phyloP scores from a whole-genome alignment of 495 filamentous ascomycete species.

The Bacidia gigantensis region DNA sequence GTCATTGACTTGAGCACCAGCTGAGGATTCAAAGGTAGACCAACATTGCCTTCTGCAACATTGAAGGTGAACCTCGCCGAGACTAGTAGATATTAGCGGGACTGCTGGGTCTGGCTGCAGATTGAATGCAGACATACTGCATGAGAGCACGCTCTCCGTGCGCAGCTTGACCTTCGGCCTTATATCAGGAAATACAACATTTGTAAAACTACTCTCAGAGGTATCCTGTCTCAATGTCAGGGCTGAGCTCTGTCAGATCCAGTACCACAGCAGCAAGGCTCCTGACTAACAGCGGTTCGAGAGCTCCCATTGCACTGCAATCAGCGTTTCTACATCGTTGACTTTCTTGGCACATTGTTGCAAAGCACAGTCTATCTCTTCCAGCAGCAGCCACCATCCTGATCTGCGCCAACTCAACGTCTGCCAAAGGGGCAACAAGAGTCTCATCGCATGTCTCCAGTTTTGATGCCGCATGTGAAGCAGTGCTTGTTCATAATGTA shows the following conservation, averaged over 20 bases:
- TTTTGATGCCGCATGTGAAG: constrained; percentile 47
- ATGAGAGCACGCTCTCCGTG: constrained; percentile 55
- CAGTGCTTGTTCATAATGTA: constrained; percentile 55
- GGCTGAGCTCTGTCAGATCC: constrained; percentile 25
- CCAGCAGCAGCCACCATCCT: constrained; percentile 61
- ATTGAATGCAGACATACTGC: constrained; percentile 34
- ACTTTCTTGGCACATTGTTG: constrained; percentile 54
- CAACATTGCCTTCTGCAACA: constrained; percentile 65
- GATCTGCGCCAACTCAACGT: constrained; percentile 59
- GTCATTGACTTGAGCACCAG: constrained; percentile 59
- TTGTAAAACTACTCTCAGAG: constrained; percentile 59
- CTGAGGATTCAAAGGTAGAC: constrained; percentile 61
- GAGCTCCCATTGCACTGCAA: constrained; percentile 79
- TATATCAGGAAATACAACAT: constrained; percentile 31
- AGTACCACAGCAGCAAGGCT: not conserved
- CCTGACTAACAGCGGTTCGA: constrained; percentile 47
- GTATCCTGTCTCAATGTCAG: constrained; percentile 48
- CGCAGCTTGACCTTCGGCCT: constrained; percentile 53
- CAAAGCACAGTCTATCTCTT: constrained; percentile 58
- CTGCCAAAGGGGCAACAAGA: constrained; percentile 61
- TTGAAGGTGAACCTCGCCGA: constrained; percentile 61
- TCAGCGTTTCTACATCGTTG: constrained; percentile 48
- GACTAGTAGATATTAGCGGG: constrained; percentile 28
- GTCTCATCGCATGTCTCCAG: constrained; percentile 51
- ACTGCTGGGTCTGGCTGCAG: not conserved